A percentile compares a stretch with the other conserved stretches of the same genome.
Conservation (phyloP, 805 yeast species). For the Naumovozyma castellii region DNA sequence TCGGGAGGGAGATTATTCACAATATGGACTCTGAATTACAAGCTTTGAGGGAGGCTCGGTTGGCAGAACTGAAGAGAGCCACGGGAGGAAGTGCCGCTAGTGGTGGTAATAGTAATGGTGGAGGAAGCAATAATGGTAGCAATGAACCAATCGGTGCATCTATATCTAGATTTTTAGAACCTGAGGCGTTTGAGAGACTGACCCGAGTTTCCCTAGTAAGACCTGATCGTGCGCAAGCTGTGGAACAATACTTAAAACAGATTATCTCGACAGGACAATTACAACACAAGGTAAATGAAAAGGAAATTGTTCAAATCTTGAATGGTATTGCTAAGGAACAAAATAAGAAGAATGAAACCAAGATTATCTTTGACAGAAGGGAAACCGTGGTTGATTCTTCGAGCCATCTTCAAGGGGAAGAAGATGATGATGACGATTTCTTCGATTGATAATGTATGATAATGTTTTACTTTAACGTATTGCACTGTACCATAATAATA, state of each 20-base stretch:
- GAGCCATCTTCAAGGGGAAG: slow-evolving; percentile 27
- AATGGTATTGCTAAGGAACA: slow-evolving; percentile 75
- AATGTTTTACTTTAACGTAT: background rate
- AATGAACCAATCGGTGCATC: slow-evolving; percentile 15
- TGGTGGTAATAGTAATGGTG: slow-evolving; percentile 10
- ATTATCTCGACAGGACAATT: slow-evolving; percentile 72
- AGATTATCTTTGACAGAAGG: slow-evolving; percentile 54
- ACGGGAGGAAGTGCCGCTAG: slow-evolving; percentile 31
- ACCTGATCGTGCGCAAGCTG: slow-evolving; percentile 84
- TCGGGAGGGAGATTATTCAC: too few species aligned
- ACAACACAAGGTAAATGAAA: slow-evolving; percentile 59
- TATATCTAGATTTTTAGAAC: slow-evolving; percentile 64
- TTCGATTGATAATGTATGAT: slow-evolving; percentile 38
- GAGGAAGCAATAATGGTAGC: slow-evolving; percentile 6
- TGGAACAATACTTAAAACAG: slow-evolving; percentile 67
- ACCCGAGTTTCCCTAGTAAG: slow-evolving; percentile 80
- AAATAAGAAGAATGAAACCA: slow-evolving; percentile 50
- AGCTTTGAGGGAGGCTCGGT: slow-evolving; percentile 88
- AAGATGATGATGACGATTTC: slow-evolving; percentile 34
- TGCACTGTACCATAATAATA: background rate
- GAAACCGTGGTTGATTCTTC: slow-evolving; percentile 29
- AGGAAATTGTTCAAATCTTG: slow-evolving; percentile 71
- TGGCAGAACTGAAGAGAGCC: slow-evolving; percentile 64
- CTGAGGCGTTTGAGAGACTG: slow-evolving; percentile 79
- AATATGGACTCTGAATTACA: slow-evolving; percentile 88